Percentiles rank a stretch among this genome's conserved stretches.
Evolutionary conservation across 768 basidiomycete species (phyloP).

Genomic region (Tulasnella sp.): DNA sequence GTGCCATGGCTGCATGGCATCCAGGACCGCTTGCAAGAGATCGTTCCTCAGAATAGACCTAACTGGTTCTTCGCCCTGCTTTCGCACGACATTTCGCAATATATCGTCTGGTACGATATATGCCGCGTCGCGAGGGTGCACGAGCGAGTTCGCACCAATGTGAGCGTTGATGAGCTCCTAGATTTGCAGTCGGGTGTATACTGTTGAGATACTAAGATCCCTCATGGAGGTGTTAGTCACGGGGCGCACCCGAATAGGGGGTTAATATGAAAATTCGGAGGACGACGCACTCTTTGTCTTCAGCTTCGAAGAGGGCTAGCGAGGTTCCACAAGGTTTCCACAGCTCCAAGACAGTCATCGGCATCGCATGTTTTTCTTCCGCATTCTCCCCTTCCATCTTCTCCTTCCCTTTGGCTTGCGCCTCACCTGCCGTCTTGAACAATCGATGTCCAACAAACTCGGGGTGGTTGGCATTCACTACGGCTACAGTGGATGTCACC

Average conservation of each 20-base stretch:
- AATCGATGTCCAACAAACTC: constrained; percentile 41
- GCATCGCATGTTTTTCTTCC: constrained; percentile 36
- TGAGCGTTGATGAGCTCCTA: constrained; percentile 51
- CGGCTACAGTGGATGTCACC: constrained; percentile 26
- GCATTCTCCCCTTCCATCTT: constrained; percentile 46
- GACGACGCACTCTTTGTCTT: constrained; percentile 45
- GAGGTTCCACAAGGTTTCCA: constrained; percentile 64
- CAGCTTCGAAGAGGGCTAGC: constrained; percentile 49
- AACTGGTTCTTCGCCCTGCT: constrained; percentile 28
- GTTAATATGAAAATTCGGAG: too few relatives aligned
- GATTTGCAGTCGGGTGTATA: constrained; percentile 51
- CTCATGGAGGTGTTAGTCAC: too few relatives aligned
- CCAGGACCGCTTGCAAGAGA: constrained; percentile 39
- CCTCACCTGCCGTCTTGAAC: constrained; percentile 52
- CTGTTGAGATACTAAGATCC: constrained; percentile 41
- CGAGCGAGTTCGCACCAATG: constrained; percentile 46
- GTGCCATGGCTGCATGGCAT: constrained; percentile 71
- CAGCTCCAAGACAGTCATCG: constrained; percentile 50
- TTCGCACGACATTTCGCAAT: constrained; percentile 18
- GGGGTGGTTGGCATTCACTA: constrained; percentile 49
- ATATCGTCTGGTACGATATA: constrained; percentile 58
- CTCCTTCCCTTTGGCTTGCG: constrained; percentile 53
- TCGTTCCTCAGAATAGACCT: constrained; percentile 42
- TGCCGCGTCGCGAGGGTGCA: constrained; percentile 55
- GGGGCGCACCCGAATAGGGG: too few relatives aligned